These are phyloP conservation scores for Entoloma clypeatum DNA, from an alignment of 1,284 basidiomycete genomes.

Conservation along the genomic window DNA sequence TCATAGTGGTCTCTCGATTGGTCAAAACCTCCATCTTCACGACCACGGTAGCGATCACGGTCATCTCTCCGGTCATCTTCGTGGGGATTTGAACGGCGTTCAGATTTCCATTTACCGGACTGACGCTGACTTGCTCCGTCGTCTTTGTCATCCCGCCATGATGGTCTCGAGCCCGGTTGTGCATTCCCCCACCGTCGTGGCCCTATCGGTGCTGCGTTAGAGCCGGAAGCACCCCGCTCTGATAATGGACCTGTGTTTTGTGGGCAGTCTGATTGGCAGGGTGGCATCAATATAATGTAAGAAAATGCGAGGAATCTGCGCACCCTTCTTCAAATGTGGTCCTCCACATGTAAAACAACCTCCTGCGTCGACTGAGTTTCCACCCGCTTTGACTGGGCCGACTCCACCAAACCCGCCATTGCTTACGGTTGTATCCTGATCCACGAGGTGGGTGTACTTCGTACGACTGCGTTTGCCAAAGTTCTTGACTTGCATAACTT, in stretches of 20 bases:
- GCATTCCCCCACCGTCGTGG: conserved; percentile 39
- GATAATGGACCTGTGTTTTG: conserved; percentile 55
- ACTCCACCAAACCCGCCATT: conserved; percentile 67
- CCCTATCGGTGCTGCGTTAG: conserved; percentile 42
- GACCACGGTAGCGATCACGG: conserved; percentile 21
- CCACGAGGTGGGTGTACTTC: conserved; percentile 93
- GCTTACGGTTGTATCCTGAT: conserved; percentile 83
- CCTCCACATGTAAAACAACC: conserved; percentile 93
- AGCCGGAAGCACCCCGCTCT: conserved; percentile 43
- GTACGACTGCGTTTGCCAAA: conserved; percentile 92
- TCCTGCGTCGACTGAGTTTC: conserved; percentile 50
- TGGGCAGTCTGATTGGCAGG: conserved; percentile 57
- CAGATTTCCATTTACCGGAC: conserved; percentile 16
- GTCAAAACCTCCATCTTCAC: conserved; percentile 6
- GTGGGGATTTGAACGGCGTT: conserved; percentile 11
- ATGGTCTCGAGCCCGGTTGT: conserved; percentile 32
- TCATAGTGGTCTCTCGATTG: conserved; percentile 16
- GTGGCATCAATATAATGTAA: conserved; percentile 7
- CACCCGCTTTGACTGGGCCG: conserved; percentile 53
- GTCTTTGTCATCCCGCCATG: conserved; percentile 44
- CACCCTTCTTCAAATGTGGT: conserved; percentile 85
- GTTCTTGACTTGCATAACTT: conserved; percentile 96
- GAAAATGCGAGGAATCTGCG: conserved; percentile 13
- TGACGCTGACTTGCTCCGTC: conserved; percentile 13
- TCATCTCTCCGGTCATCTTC: conserved; percentile 17